A percentile compares a stretch with the other conserved stretches of the same genome.
Conservation (phyloP, 139 green algal species). For the Chlorella sp. region DNA sequence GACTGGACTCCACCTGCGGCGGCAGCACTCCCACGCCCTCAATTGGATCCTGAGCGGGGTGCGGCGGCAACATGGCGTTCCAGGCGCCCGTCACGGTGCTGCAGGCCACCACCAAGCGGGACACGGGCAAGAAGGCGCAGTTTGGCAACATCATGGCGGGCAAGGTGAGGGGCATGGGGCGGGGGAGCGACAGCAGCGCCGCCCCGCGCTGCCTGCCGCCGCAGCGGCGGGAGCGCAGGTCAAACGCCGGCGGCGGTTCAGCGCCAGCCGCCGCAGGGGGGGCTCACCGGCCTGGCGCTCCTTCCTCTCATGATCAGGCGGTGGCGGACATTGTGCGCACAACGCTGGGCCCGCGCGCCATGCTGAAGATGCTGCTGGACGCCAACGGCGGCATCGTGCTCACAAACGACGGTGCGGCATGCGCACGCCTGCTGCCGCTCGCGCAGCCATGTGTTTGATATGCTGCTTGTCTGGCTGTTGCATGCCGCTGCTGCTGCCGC, state of each 20-base stretch:
- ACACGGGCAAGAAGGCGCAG: slow-evolving; percentile 96
- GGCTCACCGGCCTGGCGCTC: background rate
- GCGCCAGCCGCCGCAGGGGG: background rate
- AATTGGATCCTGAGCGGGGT: no score
- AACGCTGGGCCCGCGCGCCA: slow-evolving; percentile 94
- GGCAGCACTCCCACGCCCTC: no score
- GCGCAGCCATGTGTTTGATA: no score
- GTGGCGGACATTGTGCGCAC: slow-evolving; percentile 98
- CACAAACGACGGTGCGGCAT: slow-evolving; percentile 90
- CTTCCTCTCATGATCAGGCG: slow-evolving; percentile 57
- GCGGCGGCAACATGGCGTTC: slow-evolving; percentile 32
- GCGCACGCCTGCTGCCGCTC: no score
- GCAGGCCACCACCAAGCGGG: slow-evolving; percentile 85
- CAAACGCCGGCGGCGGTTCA: background rate
- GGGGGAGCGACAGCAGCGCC: background rate
- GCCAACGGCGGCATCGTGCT: slow-evolving; percentile 96
- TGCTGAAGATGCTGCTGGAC: slow-evolving; percentile 99
- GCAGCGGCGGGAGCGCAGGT: background rate
- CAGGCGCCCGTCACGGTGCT: slow-evolving; percentile 61
- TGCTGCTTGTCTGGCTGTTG: no score
- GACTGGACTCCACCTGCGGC: no score
- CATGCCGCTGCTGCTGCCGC: no score
- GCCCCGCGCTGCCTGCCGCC: background rate
- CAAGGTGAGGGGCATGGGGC: slow-evolving; percentile 78
- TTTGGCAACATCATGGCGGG: slow-evolving; percentile 94